Percentiles rank a stretch among this genome's conserved stretches.
phyloP scores from a whole-genome alignment of 352 stramenopile species.

The Phytophthora ohioensis region DNA sequence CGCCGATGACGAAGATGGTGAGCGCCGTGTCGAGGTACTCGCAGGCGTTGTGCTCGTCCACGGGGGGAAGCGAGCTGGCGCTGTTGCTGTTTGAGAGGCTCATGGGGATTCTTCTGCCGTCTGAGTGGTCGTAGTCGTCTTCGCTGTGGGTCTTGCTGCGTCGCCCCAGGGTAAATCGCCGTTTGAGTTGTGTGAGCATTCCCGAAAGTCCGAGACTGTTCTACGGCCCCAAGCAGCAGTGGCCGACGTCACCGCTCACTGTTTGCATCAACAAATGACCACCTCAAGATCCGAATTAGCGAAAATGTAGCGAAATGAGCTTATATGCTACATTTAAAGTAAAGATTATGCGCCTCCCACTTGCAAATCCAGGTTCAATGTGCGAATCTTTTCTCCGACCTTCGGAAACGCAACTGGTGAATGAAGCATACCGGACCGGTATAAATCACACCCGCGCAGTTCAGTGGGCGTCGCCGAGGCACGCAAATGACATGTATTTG shows the following conservation, averaged over 20 bases:
- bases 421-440: background rate
- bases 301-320: background rate
- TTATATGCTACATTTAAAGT: background rate
- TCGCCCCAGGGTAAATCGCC: conserved; percentile 48
- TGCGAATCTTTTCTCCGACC: conserved; percentile 18
- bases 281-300: background rate
- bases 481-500: background rate
- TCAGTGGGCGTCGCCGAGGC: background rate
- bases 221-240: conserved; percentile 18
- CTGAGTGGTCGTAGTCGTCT: conserved; percentile 34
- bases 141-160: conserved; percentile 48
- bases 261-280: conserved; percentile 43
- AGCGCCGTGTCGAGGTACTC: conserved; percentile 77
- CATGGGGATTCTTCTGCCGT: conserved; percentile 38
- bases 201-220: conserved; percentile 18
- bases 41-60: conserved; percentile 67
- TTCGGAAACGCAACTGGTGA: conserved; percentile 25
- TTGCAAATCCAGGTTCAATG: conserved; percentile 21
- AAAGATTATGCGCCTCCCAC: conserved; percentile 7
- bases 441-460: background rate
- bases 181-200: conserved; percentile 59
- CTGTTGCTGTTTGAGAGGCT: conserved; percentile 45
- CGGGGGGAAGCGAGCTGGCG: conserved; percentile 13
- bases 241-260: conserved; percentile 13
- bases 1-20: conserved; percentile 89